Evolutionary conservation across 2,329 filamentous ascomycete genomes (phyloP).

Genomic region (Scytalidium lignicola): DNA sequence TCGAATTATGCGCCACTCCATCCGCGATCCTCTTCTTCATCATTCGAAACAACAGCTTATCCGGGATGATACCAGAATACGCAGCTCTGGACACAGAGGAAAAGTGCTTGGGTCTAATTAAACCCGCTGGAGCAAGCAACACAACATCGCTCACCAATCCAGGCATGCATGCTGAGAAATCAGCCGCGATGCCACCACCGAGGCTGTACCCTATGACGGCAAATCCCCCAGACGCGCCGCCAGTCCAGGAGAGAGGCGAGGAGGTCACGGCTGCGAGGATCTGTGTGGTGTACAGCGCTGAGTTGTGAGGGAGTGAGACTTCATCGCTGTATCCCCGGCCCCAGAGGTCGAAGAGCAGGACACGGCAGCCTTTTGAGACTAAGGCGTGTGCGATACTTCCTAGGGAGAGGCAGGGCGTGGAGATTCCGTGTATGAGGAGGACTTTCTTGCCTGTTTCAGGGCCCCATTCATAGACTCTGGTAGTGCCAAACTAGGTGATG

Average conservation of each 20-base stretch:
- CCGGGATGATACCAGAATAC: conserved; percentile 51
- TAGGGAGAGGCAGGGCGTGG: conserved; percentile 68
- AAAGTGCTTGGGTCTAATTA: conserved; percentile 57
- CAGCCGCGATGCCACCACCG: conserved; percentile 67
- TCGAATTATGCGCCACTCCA: conserved; percentile 1
- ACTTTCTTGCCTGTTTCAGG: conserved; percentile 66
- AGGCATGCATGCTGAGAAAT: conserved; percentile 66
- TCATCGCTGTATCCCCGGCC: conserved; percentile 74
- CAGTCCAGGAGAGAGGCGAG: conserved; percentile 53
- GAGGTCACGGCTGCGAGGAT: conserved; percentile 62
- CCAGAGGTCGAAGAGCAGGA: conserved; percentile 76
- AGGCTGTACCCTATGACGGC: conserved; percentile 75
- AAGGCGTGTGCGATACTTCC: conserved; percentile 62
- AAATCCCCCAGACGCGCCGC: conserved; percentile 44
- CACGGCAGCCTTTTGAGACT: conserved; percentile 61
- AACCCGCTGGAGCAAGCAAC: conserved; percentile 72
- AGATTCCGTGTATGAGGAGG: conserved; percentile 75
- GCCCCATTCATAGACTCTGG: conserved; percentile 77
- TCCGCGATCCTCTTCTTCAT: conserved; percentile 7
- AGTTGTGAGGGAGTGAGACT: conserved; percentile 56
- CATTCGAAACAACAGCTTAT: conserved; percentile 32
- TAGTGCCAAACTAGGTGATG: conserved; percentile 52
- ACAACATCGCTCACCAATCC: conserved; percentile 64
- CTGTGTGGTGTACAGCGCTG: conserved; percentile 59
- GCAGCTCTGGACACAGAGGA: conserved; percentile 43